Evolutionary conservation across 257 asterid species (phyloP), one percentile per base, ranked within the genome.

Genomic region (Solanum chilense): DNA sequence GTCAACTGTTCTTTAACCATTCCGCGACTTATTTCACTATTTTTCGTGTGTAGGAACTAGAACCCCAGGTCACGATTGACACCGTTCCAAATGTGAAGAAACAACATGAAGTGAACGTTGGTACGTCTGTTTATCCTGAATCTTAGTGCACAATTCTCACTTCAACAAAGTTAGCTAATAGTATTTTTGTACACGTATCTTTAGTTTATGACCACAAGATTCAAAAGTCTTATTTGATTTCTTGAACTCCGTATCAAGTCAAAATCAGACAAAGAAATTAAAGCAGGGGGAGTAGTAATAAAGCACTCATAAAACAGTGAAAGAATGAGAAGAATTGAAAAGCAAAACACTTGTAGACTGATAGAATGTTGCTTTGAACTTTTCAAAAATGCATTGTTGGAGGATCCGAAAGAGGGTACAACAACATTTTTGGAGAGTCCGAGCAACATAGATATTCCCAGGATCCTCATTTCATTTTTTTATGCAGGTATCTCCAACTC

Each of bases 71-170:
- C 74, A 88, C 88, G 4, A 87, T 91, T 7, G 92, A 89, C 84
- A 91, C 94, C 5, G 94, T 95, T 84, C 95, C 98, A 35, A 95
- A 95, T 80, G 93, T 91, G 84, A 95, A 95, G 91, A 91, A 94
- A 80, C 93, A 90, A 82, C 96, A 94, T 35, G 90, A 93, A 88
- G 90, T 94, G 42, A 92, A 95, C 44, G 92, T 95, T 64, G 98
- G 98, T 94, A 91, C n/a, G 94, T 85, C 39, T 12, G 83, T 56
- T 89, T 87, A 42, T 27, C 70, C 83, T 77, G 58, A 49, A 49
- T 49, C 21, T 20, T 49, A n/a, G 13, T 44, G n/a, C 58, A 75
- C 83, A 77, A 27, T 7, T n/a, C 62, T 45, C 27, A 10, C 10
- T 15, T 5, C 5, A 1, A 78, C 62, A 27, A 49, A 49, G 23